Conservation (phyloP, 805 yeast species). For the Pichia scutulata region DNA sequence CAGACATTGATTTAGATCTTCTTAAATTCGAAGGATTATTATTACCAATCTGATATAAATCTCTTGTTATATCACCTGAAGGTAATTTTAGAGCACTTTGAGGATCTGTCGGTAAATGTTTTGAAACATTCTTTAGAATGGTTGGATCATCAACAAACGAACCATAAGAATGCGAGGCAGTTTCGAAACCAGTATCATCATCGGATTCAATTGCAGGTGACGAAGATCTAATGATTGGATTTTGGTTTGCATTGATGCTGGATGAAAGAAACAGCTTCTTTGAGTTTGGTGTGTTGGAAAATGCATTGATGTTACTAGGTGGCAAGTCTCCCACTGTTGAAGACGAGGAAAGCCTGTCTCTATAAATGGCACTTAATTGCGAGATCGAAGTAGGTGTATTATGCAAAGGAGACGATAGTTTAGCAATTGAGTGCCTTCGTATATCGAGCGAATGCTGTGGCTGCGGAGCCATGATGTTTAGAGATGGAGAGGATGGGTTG, state of each 20-base stretch:
- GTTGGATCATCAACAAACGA: slow-evolving; percentile 29
- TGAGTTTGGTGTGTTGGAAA: slow-evolving; percentile 5
- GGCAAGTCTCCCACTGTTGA: slow-evolving; percentile 13
- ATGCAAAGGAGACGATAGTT: slow-evolving; percentile 24
- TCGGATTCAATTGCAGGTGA: slow-evolving; percentile 20
- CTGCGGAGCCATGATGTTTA: not conserved
- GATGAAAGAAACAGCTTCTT: not conserved
- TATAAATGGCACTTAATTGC: slow-evolving; percentile 5
- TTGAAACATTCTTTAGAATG: slow-evolving; percentile 27
- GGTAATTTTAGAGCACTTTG: slow-evolving; percentile 31
- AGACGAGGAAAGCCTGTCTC: slow-evolving; percentile 17
- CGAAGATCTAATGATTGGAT: not conserved
- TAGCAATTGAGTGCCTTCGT: slow-evolving; percentile 29
- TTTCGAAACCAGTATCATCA: slow-evolving; percentile 1
- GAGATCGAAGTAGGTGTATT: slow-evolving; percentile 11
- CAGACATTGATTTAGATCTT: slow-evolving; percentile 25
- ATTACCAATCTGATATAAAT: slow-evolving; percentile 29
- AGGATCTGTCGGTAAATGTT: slow-evolving; percentile 31
- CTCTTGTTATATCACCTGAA: slow-evolving; percentile 48
- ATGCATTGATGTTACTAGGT: not conserved
- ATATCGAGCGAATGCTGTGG: slow-evolving; percentile 9
- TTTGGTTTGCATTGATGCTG: not conserved
- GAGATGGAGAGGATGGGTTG: not conserved
- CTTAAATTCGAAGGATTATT: slow-evolving; percentile 11
- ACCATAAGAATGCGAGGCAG: slow-evolving; percentile 16